Evolutionary conservation across 2,329 filamentous ascomycete genomes (phyloP), one percentile per base, ranked within the genome.

Genomic region (Alternaria sp.): DNA sequence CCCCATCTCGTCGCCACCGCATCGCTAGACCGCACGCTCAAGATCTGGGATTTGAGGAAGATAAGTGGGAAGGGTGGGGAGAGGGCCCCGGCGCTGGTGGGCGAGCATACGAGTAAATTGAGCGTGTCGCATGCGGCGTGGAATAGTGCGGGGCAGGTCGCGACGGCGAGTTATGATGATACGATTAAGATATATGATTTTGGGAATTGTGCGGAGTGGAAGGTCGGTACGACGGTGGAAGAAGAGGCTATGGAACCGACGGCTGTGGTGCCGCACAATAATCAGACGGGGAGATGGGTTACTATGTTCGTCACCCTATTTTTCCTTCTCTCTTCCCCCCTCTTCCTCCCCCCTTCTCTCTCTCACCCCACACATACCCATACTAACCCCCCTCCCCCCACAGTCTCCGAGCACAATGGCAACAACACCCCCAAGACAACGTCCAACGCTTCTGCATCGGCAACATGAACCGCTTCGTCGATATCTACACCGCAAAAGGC

Each of bases 391-490:
- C 21, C 21, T 21, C 21, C 21, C 21, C 21, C 5, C 21, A n/a
- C 3, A 30, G 28, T 71, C 82, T 91, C 85, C 76, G 96, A 86
- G 86, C 96, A 78, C 93, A 97, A 72, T 99, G 96, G 96, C 96
- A 99, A 79, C 84, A 87, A 30, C 86, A 87, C 49, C 95, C 96
- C 0, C 82, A 86, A 33, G 93, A 96, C 62, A 90, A 90, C 8
- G 89, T 96, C 6, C 90, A 97, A 67, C 93, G 95, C 65, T 94
- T 99, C 72, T 92, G 89, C 23, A 95, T 99, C 61, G 96, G 93
- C 1, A 99, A 98, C 71, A 98, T 98, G 96, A 97, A 97, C 76
- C 89, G 96, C 2, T 98, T 97, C 72, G 93, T 98, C 2, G 96
- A 99, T 75, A 87, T 99, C 2, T 99, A 92, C 78, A 91, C 91